Percentiles rank a stretch among this genome's conserved stretches.
Conservation (phyloP, 805 yeast species). For the Barnettozyma siamensis region DNA sequence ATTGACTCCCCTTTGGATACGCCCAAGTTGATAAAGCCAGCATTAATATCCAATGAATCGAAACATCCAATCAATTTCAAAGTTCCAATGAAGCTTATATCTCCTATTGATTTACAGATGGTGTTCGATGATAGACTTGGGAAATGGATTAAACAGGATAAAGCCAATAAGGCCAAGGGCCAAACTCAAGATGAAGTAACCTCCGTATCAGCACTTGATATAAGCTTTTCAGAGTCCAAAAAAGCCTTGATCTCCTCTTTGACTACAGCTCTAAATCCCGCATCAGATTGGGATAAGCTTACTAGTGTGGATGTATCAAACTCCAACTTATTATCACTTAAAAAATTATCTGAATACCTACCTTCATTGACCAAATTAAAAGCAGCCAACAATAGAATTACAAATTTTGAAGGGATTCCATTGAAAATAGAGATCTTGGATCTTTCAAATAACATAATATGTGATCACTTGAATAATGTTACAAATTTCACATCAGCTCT, state of each 20-base stretch:
- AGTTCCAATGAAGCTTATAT: slow-evolving; percentile 15
- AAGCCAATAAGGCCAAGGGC: slow-evolving; percentile 35
- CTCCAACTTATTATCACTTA: slow-evolving; percentile 31
- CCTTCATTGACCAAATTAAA: slow-evolving; percentile 28
- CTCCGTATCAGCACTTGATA: slow-evolving; percentile 18
- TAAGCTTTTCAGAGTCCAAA: slow-evolving; percentile 42
- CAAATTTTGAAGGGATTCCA: slow-evolving; percentile 22
- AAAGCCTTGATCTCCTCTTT: slow-evolving; percentile 36
- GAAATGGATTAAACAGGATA: slow-evolving; percentile 27
- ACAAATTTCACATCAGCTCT: slow-evolving; percentile 20
- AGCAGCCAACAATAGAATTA: slow-evolving; percentile 13
- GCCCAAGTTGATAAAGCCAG: slow-evolving; percentile 18
- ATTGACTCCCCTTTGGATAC: slow-evolving; percentile 23
- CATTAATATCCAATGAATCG: background rate
- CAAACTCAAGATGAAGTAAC: slow-evolving; percentile 21
- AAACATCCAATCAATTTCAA: slow-evolving; percentile 8
- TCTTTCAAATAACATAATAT: slow-evolving; percentile 16
- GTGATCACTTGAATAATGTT: slow-evolving; percentile 18
- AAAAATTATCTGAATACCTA: slow-evolving; percentile 35
- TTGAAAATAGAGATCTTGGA: slow-evolving; percentile 6
- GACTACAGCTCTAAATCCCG: slow-evolving; percentile 32
- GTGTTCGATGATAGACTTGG: slow-evolving; percentile 12
- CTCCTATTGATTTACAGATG: slow-evolving; percentile 23
- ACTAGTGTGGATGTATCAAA: slow-evolving; percentile 29
- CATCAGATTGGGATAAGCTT: slow-evolving; percentile 37